Evolutionary conservation across 176 grass and related monocot genomes (phyloP).

Genomic region (Eragrostis curvula): DNA sequence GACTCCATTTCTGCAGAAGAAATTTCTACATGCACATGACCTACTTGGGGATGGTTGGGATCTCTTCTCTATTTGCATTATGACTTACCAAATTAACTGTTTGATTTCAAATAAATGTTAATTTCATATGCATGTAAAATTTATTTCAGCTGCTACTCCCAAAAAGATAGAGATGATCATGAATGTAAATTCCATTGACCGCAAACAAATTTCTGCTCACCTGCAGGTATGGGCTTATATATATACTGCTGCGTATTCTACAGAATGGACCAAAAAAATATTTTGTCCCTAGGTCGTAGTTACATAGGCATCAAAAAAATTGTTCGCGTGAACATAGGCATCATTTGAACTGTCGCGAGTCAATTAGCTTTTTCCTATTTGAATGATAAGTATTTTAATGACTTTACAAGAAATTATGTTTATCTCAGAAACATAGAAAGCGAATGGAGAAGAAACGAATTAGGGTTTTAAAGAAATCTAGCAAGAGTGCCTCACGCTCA

Average conservation of each 20-base stretch:
- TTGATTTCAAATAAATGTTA: not conserved
- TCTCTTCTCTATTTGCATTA: not conserved
- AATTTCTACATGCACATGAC: slow-evolving; percentile 34
- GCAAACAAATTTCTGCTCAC: slow-evolving; percentile 42
- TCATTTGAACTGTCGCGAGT: not conserved
- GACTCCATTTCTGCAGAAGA: slow-evolving; percentile 37
- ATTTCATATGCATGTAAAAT: not conserved
- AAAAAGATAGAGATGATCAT: slow-evolving; percentile 32
- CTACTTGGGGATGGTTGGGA: slow-evolving; percentile 44
- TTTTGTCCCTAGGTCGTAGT: not conserved
- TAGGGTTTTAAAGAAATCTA: not conserved
- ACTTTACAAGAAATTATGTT: not conserved
- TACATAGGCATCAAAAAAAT: not conserved
- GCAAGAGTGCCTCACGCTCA: not conserved
- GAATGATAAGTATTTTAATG: not conserved
- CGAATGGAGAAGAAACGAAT: not conserved
- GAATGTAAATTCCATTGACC: slow-evolving; percentile 14
- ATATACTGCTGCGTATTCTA: not conserved
- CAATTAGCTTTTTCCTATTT: not conserved
- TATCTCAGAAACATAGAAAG: slow-evolving; percentile 30
- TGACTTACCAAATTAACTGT: not conserved
- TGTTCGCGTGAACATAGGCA: too few species aligned
- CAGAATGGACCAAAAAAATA: not conserved
- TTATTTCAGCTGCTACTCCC: slow-evolving; percentile 32
- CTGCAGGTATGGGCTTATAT: slow-evolving; percentile 18